A percentile compares a stretch with the other conserved stretches of the same genome.
Evolutionary conservation across 202 grass and related monocot species (phyloP).

Genomic region (Digitaria exilis): DNA sequence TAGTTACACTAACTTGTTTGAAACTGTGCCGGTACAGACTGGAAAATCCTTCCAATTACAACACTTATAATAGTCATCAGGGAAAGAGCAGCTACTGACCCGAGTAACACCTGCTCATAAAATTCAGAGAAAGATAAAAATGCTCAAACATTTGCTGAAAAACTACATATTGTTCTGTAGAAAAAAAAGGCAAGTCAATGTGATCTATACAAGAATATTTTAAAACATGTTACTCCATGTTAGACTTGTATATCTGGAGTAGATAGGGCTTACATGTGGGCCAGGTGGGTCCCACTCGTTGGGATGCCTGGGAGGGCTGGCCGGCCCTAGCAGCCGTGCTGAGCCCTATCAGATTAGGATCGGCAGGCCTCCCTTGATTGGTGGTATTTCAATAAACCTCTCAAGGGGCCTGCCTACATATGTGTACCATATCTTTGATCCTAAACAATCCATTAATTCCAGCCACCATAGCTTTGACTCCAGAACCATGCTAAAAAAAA

Average conservation of each 20-base stretch:
- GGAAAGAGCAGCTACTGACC: slow-evolving; percentile 86
- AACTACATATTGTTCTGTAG: not conserved
- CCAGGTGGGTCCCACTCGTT: no score
- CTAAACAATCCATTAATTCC: no score
- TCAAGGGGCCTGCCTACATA: no score
- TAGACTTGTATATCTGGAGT: no score
- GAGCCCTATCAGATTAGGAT: no score
- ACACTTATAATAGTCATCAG: slow-evolving; percentile 91
- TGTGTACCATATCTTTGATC: no score
- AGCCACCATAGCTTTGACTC: no score
- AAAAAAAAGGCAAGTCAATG: slow-evolving; percentile 10
- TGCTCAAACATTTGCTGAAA: not conserved
- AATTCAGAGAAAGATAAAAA: slow-evolving; percentile 23
- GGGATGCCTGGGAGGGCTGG: no score
- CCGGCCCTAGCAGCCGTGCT: no score
- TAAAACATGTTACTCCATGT: not conserved
- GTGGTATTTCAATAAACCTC: no score
- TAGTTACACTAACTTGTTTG: slow-evolving; percentile 78
- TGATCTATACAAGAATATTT: slow-evolving; percentile 10
- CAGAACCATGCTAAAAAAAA: slow-evolving; percentile 14
- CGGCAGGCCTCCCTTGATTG: no score
- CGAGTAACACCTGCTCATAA: slow-evolving; percentile 74
- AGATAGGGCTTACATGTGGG: no score
- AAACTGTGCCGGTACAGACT: slow-evolving; percentile 87
- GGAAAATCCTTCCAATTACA: slow-evolving; percentile 81